A percentile compares a stretch with the other conserved stretches of the same genome.
These are phyloP conservation scores for Chrysopogon serrulatus DNA, from an alignment of 176 grass and related monocot genomes.

Conservation along the genomic window DNA sequence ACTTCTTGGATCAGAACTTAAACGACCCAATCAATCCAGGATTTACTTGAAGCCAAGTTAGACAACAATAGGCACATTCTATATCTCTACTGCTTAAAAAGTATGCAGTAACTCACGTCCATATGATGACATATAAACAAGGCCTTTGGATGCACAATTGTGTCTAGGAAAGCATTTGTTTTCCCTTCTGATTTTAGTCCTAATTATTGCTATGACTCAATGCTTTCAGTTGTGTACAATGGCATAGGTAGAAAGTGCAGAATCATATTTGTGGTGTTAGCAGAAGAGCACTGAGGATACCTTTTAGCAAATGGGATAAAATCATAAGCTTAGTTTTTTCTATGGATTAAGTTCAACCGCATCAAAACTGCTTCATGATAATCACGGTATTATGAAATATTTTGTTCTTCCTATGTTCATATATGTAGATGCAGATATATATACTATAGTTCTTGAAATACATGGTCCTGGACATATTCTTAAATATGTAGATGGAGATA, in stretches of 20 bases:
- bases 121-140: background rate
- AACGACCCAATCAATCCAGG: background rate
- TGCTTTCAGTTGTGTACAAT: background rate
- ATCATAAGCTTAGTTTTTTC: background rate
- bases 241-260: background rate
- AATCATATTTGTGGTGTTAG: background rate
- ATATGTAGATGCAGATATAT: background rate
- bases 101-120: background rate
- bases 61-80: background rate
- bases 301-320: too few species aligned
- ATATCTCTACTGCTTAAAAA: background rate
- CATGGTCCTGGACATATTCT: background rate
- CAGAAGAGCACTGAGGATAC: background rate
- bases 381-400: too few species aligned
- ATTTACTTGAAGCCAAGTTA: background rate
- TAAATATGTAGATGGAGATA: background rate
- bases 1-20: slow-evolving; percentile 2
- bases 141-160: background rate
- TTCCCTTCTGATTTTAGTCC: background rate
- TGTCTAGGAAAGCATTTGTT: background rate
- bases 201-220: background rate
- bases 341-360: background rate
- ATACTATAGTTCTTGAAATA: background rate
- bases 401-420: background rate
- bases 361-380: background rate